phyloP scores from a whole-genome alignment of 2,329 filamentous ascomycete species.

The Immersiporthe knoxdaviesiana region DNA sequence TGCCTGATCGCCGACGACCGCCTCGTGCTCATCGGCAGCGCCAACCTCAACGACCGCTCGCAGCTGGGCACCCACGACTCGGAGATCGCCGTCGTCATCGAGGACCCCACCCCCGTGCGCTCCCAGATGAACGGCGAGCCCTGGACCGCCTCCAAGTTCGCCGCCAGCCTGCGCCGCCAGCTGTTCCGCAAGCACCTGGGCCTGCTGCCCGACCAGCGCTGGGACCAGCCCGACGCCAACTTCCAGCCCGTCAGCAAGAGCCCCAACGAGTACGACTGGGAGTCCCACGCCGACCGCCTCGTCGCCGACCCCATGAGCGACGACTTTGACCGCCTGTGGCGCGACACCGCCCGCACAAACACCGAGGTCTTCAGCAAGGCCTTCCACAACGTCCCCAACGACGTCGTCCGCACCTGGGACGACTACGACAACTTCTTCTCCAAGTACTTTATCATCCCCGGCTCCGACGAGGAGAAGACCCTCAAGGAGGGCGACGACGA shows the following conservation, averaged over 20 bases:
- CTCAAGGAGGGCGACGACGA: slow-evolving; percentile 52
- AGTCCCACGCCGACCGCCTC: slow-evolving; percentile 65
- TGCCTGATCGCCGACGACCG: slow-evolving; percentile 87
- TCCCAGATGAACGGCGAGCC: slow-evolving; percentile 73
- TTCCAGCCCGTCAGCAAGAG: slow-evolving; percentile 73
- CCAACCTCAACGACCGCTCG: slow-evolving; percentile 89
- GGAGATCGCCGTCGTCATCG: slow-evolving; percentile 87
- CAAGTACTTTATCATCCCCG: slow-evolving; percentile 64
- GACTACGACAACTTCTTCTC: slow-evolving; percentile 75
- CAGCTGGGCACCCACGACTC: slow-evolving; percentile 92
- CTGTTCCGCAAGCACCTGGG: slow-evolving; percentile 93
- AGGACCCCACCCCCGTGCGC: slow-evolving; percentile 72
- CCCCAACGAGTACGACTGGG: slow-evolving; percentile 76
- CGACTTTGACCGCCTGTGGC: slow-evolving; percentile 74
- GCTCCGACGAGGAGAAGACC: slow-evolving; percentile 46
- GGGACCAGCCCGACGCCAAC: slow-evolving; percentile 71
- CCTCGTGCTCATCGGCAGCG: slow-evolving; percentile 81
- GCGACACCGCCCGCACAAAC: slow-evolving; percentile 71
- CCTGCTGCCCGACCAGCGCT: slow-evolving; percentile 73
- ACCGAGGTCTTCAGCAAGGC: slow-evolving; percentile 79
- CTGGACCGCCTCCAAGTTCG: slow-evolving; percentile 75
- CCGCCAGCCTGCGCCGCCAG: slow-evolving; percentile 78
- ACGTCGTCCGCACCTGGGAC: slow-evolving; percentile 70
- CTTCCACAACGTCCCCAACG: slow-evolving; percentile 78
- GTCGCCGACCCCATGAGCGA: slow-evolving; percentile 75